Base-by-base conservation (phyloP, 192 early-diverging fungal genomes). In the Borealophlyctis nickersoniae region DNA sequence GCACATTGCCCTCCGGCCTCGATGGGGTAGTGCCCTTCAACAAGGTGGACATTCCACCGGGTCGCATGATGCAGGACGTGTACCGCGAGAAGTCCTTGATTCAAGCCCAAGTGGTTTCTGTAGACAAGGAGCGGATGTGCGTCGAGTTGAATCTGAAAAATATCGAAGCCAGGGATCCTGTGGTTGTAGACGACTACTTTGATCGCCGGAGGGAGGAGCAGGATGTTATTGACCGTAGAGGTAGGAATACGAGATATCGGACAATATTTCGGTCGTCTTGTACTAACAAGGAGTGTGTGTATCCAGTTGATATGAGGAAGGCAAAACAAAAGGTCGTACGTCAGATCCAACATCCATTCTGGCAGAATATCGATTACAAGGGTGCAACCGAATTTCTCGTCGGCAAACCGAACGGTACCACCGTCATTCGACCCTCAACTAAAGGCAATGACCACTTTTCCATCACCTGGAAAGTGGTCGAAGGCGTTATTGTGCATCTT, bases 381-480 rank as follows among this genome's bases (percentile, higher is more conserved):
- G 82, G 89, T 60, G 94, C 94, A 3, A 84, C 87, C 66, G 71
- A 84, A 61, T 88, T 87, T 50, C 71, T 98, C 62, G 77, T 79
- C 19, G 71, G 75, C 16, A 79, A 88, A 28, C 79, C 77, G 22
- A 73, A 79, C 13, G 96, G 95, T 23, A 85, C 88, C 48, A 72
- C 88, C 19, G 88, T 99, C 2, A 90, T 99, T 58, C 84, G 95
- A 9, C 92, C 93, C 3, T 98, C 95, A 23, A 91, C 90, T 4
- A 87, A 88, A 14, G 92, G 92, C n/a, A 72, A 82, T 24, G 85
- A 92, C 72, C 92, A 94, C 64, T 81, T 99, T 14, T 88, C 91
- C 1, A 88, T 97, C 23, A 98, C 93, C 19, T 95, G 92, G 90
- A 96, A 98, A 67, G 85, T 95, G 4, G 89, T 79, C 49, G 89